These are phyloP conservation scores for Neopestalotiopsis sp. DNA, from an alignment of 2,329 filamentous ascomycete genomes.

Conservation along the genomic window DNA sequence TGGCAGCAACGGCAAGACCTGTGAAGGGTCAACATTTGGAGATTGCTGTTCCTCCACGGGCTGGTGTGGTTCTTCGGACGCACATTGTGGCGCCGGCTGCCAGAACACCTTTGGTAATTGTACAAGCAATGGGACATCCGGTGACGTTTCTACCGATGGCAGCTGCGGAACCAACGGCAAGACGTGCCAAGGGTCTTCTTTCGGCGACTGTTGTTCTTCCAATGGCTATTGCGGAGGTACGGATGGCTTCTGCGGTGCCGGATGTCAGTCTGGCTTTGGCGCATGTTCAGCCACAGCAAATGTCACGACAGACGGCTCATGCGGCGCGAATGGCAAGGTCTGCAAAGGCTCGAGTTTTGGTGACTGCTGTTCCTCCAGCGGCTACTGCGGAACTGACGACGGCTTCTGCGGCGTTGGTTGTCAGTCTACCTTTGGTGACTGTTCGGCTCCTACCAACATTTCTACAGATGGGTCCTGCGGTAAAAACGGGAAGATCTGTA, in stretches of 20 bases:
- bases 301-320: neutral
- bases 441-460: neutral
- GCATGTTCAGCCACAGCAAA: neutral
- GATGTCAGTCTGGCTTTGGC: slow-evolving; percentile 8
- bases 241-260: neutral
- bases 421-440: slow-evolving; percentile 4
- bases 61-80: neutral
- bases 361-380: slow-evolving; percentile 11
- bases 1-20: slow-evolving; percentile 48
- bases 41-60: slow-evolving; percentile 10
- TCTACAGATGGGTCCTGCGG: slow-evolving; percentile 10
- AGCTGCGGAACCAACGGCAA: slow-evolving; percentile 3
- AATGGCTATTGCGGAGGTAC: slow-evolving; percentile 1
- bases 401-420: neutral
- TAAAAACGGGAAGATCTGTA: slow-evolving; percentile 5
- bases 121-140: neutral
- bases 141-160: neutral
- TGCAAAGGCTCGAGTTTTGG: slow-evolving; percentile 7
- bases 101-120: neutral
- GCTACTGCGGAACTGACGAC: neutral
- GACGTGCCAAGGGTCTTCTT: neutral
- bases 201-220: slow-evolving; percentile 12
- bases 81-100: slow-evolving; percentile 5
- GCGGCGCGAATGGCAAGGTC: neutral
- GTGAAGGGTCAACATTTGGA: slow-evolving; percentile 9